Evolutionary conservation across 495 filamentous ascomycete genomes (phyloP), one percentile per base, ranked within the genome.

Genomic region (Delitschia confertaspora): DNA sequence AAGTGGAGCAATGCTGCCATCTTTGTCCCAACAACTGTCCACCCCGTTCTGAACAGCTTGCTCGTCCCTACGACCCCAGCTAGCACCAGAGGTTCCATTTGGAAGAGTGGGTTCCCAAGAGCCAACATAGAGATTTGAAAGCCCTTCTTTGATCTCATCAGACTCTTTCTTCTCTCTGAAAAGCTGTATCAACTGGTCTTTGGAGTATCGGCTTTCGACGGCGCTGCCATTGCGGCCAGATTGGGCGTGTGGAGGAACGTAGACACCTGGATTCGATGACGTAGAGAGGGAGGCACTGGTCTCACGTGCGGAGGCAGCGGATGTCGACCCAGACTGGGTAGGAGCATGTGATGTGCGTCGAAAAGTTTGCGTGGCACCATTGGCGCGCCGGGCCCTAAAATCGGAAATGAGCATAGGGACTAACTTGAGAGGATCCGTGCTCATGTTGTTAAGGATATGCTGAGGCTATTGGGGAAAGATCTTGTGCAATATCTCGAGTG

Each of bases 11-110:
- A 81, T 67, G 44, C 69, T 70, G 23, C 88, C 89, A 32, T 74
- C 72, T 40, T 74, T 64, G 56, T 95, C 89, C 91, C 93, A 98
- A 58, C 93, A 96, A 33, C 88, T 69, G 47, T 88, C 84, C 1
- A 78, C 82, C 33, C 79, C 87, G 57, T 69, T 63, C 42, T 76
- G 68, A 45, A 65, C 64, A 16, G 11, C 27, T 14, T 68, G 64
- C 26, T 93, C 85, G 38, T 79, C 74, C 53, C 73, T 71, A 61
- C 82, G 85, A 24, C 82, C 84, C 87, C 88, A 95, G 24, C 75
- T 70, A 9, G 79, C 73, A 47, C 77, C 70, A 36, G 68, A 66
- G 37, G 64, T 56, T 19, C 82, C 74, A 57, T 83, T 82, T 20
- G 72, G 63, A 20, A 74, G 67, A 35, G 73, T 74, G 11, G 87